A percentile compares a stretch with the other conserved stretches of the same genome.
These are phyloP conservation scores for Wallemia ichthyophaga DNA, from an alignment of 1,284 basidiomycete genomes.

Conservation along the genomic window DNA sequence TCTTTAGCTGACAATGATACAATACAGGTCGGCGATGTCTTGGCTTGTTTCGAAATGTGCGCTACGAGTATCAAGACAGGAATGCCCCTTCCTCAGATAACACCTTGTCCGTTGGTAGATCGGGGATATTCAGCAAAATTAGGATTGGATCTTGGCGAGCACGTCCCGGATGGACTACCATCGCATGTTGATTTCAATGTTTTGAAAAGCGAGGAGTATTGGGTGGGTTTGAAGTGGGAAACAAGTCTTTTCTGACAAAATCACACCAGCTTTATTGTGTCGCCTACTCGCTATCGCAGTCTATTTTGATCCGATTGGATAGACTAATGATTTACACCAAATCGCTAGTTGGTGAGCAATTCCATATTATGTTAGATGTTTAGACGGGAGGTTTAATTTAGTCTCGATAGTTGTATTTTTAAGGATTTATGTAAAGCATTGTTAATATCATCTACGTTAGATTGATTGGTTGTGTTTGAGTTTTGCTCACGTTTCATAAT, in stretches of 20 bases:
- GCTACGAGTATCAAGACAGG: neutral
- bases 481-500: too few species aligned
- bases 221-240: neutral
- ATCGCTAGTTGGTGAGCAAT: neutral
- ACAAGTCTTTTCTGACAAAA: neutral
- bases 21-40: neutral
- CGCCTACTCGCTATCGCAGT: neutral
- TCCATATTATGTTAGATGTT: neutral
- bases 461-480: too few species aligned
- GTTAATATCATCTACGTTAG: too few species aligned
- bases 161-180: neutral
- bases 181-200: neutral
- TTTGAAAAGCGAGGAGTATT: conserved; percentile 1
- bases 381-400: neutral
- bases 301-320: neutral
- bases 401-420: too few species aligned
- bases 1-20: neutral
- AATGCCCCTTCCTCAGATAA: neutral
- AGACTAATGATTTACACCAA: neutral
- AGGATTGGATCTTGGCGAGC: neutral
- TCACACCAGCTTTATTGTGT: neutral
- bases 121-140: neutral
- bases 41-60: neutral
- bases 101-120: neutral
- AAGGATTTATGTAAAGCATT: too few species aligned